Evolutionary conservation across 1,284 basidiomycete species (phyloP), one percentile per base, ranked within the genome.

Genomic region (Schizophyllum amplum): DNA sequence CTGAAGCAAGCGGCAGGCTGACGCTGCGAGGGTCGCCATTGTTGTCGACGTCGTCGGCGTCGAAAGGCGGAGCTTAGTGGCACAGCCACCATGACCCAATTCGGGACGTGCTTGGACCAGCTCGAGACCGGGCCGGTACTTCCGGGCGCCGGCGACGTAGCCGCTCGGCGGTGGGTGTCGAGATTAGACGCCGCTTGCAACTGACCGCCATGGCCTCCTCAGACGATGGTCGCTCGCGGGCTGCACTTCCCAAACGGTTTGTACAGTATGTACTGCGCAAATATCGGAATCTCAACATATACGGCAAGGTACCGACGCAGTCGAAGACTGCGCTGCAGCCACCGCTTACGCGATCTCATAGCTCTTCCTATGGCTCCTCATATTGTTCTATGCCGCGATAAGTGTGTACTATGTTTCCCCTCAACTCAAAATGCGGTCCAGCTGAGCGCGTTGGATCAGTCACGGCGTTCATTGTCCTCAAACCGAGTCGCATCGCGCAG

Each of bases 401-500:
- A 71, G 72, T 61, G 65, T 22, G 56, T 54, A 23, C 15, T 27
- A 24, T 33, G 49, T 48, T 65, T 33, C 53, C 65, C 57, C 64
- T 65, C 59, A 59, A 67, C n/a, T n/a, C 55, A 58, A 54, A n/a
- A 68, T 52, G 58, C 53, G 67, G 51, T 57, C 65, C 50, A 53
- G 66, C n/a, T 64, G 71, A 55, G 13, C 54, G 27, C 20, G 51
- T 21, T 47, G 25, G 17, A 24, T n/a, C 55, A 78, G 77, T 67
- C 24, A 61, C 62, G n/a, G 68, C 74, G 27, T 69, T 90, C 57
- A 63, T 82, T 53, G 58, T 82, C 53, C 69, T 87, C 48, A 83
- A 83, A 0, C 86, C 88, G 17, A 76, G 76, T 59, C 76, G 77
- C 49, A 84, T 92, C 55, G 80, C 79, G 1, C 88, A 91, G 70